Base-by-base conservation (phyloP, 352 stramenopile genomes). In the Halophytophthora polymorphica region DNA sequence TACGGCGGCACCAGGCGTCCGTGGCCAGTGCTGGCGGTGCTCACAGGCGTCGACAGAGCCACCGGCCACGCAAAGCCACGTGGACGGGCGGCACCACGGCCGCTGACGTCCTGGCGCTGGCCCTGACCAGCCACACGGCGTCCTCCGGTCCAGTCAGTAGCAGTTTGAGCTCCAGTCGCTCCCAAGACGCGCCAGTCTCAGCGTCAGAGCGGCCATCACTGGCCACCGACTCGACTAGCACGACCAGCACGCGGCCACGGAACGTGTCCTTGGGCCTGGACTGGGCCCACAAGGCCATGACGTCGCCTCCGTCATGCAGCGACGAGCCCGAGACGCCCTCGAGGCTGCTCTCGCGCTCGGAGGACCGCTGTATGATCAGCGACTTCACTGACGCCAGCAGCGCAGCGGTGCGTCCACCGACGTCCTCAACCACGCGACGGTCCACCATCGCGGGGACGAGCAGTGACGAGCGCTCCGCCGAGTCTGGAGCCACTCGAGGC, bases 71-170 rank as follows among this genome's bases (percentile, higher is more conserved):
- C 14, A 59, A 60, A 44, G 57, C 51, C 2, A 39, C 55, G 51
- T 60, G 57, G 40, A 53, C 42, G 0, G 49, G 19, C 11, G 57
- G 7, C 31, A 53, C 29, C 36, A 73, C 64, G 47, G 64, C 55
- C 21, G 59, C 56, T 2, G 56, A 69, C 17, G 64, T 69, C 17
- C 38, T 69, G 31, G 59, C 64, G 22, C 55, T 61, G 29, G 59
- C 23, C 25, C 23, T 45, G 36, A 34, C 4, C 25, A 31, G n/a
- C n/a, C n/a, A 63, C 17, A n/a, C n/a, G n/a, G n/a, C n/a, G n/a
- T n/a, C n/a, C n/a, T n/a, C n/a, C n/a, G n/a, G n/a, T 31, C 25
- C 25, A 31, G 25, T 31, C 25, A 10, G 25, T 8, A 31, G 25
- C 25, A 31, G 25, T 31, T 31, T 8, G 4, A 64, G 49, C 28